Evolutionary conservation across 768 basidiomycete genomes (phyloP), one percentile per base, ranked within the genome.

Genomic region (Leccinellum luteum): DNA sequence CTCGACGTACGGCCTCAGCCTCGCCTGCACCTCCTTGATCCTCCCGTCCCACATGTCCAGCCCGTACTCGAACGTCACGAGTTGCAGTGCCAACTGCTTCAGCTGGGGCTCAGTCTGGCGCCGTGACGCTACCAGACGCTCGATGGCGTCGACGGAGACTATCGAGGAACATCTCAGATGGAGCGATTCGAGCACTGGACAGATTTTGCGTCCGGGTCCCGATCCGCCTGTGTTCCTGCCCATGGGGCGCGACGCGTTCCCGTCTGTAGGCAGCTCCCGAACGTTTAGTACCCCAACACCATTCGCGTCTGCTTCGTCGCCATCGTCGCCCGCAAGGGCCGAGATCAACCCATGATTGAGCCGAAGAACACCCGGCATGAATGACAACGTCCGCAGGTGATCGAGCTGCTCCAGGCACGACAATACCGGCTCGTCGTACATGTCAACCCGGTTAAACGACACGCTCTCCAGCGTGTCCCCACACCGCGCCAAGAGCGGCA

Each of bases 61-160:
- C 32, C 72, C 70, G 47, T 73, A 70, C 57, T 70, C 66, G 30
- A 70, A 72, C 32, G 61, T 54, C 13, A 61, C 68, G 25, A 73
- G 38, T 49, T 73, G 70, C 41, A 71, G 19, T 35, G 57, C 53
- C 43, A 71, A 68, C 41, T 23, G 52, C 49, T 48, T 61, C 15
- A 71, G 58, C 34, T 25, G 57, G 12, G 57, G 56, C 23, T 43
- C 55, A 14, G 49, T 23, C 23, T 17, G 44, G 41, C 55, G 60
- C 6, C 70, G 70, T 44, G 72, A 73, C 7, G 59, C 56, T 47
- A 71, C 66, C 32, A 73, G 55, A 14, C 48, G 60, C 5, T 56
- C 27, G 54, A 73, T 58, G n/a, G 59, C 56, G 5, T 70, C 66
- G 32, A 63, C 44, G 7, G 70, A 55, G 2, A 73, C 54, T 45